phyloP scores from a whole-genome alignment of 768 basidiomycete genomes.

The Zangia roseola region DNA sequence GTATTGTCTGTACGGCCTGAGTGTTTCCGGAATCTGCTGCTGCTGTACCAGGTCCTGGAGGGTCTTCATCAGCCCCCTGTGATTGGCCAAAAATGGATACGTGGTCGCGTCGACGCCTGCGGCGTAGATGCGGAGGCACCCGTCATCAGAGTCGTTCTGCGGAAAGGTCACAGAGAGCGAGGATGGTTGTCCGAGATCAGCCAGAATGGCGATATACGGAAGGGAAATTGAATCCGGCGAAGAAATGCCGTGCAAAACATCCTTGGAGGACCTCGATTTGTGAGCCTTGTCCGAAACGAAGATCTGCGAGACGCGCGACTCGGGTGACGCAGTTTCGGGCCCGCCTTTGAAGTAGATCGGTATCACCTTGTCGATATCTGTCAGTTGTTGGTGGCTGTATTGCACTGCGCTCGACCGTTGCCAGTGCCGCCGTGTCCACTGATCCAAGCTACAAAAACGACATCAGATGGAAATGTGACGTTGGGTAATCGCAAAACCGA shows the following conservation, averaged over 20 bases:
- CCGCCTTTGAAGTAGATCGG: conserved; percentile 11
- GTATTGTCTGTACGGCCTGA: not conserved
- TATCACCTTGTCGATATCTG: conserved; percentile 10
- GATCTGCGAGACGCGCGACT: conserved; percentile 8
- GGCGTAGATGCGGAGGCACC: conserved; percentile 8
- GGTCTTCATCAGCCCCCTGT: not conserved
- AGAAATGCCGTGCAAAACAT: not conserved
- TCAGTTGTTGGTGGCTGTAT: conserved; percentile 12
- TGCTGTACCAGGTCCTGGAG: not conserved
- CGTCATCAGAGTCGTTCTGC: not conserved
- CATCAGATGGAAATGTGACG: not conserved
- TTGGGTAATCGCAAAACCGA: not conserved
- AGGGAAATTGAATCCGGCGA: not conserved
- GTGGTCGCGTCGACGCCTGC: not conserved
- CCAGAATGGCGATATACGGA: conserved; percentile 12
- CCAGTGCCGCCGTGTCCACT: conserved; percentile 12
- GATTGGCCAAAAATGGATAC: conserved; percentile 7
- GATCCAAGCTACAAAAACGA: not conserved
- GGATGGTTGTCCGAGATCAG: conserved; percentile 1
- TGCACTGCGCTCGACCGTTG: conserved; percentile 18
- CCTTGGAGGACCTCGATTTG: not conserved
- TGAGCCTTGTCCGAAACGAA: conserved; percentile 20
- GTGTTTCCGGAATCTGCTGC: not conserved
- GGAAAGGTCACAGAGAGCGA: conserved; percentile 6
- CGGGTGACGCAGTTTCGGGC: too few species aligned